Percentiles rank a stretch among this genome's conserved stretches.
phyloP scores from a whole-genome alignment of 2,329 filamentous ascomycete species.

The Arthrobotrys sinensis region DNA sequence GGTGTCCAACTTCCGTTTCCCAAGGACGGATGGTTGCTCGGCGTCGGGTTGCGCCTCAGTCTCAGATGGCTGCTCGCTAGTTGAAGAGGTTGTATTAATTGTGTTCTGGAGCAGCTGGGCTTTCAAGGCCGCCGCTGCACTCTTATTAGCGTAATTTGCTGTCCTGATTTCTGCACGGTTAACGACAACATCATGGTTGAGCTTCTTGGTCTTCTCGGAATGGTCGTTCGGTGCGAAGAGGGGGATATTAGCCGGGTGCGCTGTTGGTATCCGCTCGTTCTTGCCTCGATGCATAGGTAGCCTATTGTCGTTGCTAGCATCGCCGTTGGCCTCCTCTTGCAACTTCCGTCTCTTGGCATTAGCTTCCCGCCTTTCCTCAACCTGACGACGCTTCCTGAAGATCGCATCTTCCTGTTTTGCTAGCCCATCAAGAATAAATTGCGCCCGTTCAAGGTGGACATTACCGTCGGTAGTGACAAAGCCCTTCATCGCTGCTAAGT shows the following conservation, averaged over 20 bases:
- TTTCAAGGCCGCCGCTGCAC: constrained; percentile 89
- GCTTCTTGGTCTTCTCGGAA: constrained; percentile 73
- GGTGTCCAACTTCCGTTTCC: constrained; percentile 83
- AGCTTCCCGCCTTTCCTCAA: constrained; percentile 85
- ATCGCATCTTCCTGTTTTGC: constrained; percentile 95
- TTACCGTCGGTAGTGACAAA: constrained; percentile 96
- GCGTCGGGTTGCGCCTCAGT: constrained; percentile 62
- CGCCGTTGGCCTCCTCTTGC: constrained; percentile 71
- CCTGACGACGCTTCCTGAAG: constrained; percentile 87
- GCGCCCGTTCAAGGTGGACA: constrained; percentile 87
- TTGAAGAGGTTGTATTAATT: constrained; percentile 29
- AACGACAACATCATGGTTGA: constrained; percentile 91
- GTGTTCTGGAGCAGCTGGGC: constrained; percentile 76
- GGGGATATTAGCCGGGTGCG: constrained; percentile 71
- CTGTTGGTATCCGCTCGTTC: constrained; percentile 66
- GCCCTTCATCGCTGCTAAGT: constrained; percentile 89
- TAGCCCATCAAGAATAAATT: constrained; percentile 87
- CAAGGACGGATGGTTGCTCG: constrained; percentile 70
- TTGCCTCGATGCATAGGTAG: constrained; percentile 59
- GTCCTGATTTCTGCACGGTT: constrained; percentile 78
- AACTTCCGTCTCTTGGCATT: constrained; percentile 83
- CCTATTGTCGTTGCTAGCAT: constrained; percentile 23
- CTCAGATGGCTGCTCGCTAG: constrained; percentile 1
- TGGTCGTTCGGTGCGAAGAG: constrained; percentile 74
- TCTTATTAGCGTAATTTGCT: constrained; percentile 90